These are phyloP conservation scores for Aspergillus spinulosporus DNA, from an alignment of 2,329 filamentous ascomycete species.

Conservation along the genomic window DNA sequence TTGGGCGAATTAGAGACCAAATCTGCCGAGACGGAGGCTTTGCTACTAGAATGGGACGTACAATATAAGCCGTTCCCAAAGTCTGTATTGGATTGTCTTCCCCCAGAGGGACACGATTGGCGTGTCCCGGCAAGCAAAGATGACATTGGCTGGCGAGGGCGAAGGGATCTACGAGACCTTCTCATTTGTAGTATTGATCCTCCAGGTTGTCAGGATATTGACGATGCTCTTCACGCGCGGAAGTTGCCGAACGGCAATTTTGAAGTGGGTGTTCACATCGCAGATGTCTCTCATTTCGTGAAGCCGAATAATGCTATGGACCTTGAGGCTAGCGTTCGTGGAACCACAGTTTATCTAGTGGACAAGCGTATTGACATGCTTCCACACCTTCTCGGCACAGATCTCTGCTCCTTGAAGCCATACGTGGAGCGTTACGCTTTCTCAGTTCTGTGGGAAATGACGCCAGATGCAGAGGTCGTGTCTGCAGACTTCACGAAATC, in stretches of 20 bases:
- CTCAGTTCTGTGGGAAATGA: conserved; percentile 85
- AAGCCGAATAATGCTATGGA: conserved; percentile 98
- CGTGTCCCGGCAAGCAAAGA: conserved; percentile 77
- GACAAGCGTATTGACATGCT: conserved; percentile 99
- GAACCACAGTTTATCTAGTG: conserved; percentile 94
- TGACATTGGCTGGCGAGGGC: conserved; percentile 82
- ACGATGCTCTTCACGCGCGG: conserved; percentile 89
- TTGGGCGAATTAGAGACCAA: conserved; percentile 94
- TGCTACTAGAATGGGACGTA: conserved; percentile 93
- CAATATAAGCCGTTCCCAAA: conserved; percentile 97
- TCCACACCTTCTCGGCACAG: conserved; percentile 91
- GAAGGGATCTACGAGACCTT: conserved; percentile 79
- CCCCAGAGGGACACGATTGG: conserved; percentile 90
- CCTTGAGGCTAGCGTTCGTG: conserved; percentile 85
- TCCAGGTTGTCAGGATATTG: conserved; percentile 93
- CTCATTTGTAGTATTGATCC: conserved; percentile 98
- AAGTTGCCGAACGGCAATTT: conserved; percentile 87
- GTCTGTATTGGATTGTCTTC: conserved; percentile 89
- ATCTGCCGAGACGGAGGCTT: conserved; percentile 92
- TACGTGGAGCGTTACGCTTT: conserved; percentile 95
- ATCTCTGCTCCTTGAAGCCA: conserved; percentile 93
- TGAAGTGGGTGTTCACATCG: conserved; percentile 96
- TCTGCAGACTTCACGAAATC: conserved; percentile 92
- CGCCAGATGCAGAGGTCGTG: conserved; percentile 79
- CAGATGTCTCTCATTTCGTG: conserved; percentile 98